Base-by-base conservation (phyloP, 495 filamentous ascomycete genomes). In the Elaphomyces granulatus region DNA sequence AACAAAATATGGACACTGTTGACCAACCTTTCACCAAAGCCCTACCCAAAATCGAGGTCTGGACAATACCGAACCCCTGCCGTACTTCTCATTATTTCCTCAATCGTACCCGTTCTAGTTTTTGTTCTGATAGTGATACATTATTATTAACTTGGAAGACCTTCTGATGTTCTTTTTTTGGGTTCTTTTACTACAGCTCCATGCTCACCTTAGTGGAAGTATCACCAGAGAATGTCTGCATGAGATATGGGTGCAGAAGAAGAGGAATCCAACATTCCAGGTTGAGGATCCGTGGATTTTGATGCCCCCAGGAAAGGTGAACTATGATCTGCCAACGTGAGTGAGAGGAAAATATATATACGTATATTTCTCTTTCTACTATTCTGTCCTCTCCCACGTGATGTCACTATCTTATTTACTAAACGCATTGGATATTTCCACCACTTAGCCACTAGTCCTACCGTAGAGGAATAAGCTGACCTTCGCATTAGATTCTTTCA, bases 121-220 rank as follows among this genome's bases (percentile, higher is more conserved):
- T n/a, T n/a, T n/a, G n/a, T n/a, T n/a, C n/a, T n/a, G n/a, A n/a
- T n/a, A n/a, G n/a, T n/a, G n/a, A n/a, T n/a, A n/a, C n/a, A n/a
- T n/a, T n/a, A n/a, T n/a, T n/a, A n/a, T n/a, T n/a, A n/a, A n/a
- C 20, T 16, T 17, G 19, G 14, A 4, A 19, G 8, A 20, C 16
- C 32, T 36, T 19, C n/a, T n/a, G n/a, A n/a, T n/a, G n/a, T n/a
- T n/a, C n/a, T n/a, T n/a, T n/a, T n/a, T n/a, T n/a, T n/a, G n/a
- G n/a, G 16, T 35, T 37, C 8, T 15, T 32, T 40, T 21, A 12
- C 10, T 4, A 16, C 50, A 88, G 78, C 69, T 93, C 14, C 85
- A 93, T 46, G 84, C 84, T 42, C 84, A 90, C 57, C 71, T 93
- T 21, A 81, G 73, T 32, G 83, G 85, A 34, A 85, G 80, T 54